Conservation (phyloP, 306 rosid species). For the Cicer arietinum region DNA sequence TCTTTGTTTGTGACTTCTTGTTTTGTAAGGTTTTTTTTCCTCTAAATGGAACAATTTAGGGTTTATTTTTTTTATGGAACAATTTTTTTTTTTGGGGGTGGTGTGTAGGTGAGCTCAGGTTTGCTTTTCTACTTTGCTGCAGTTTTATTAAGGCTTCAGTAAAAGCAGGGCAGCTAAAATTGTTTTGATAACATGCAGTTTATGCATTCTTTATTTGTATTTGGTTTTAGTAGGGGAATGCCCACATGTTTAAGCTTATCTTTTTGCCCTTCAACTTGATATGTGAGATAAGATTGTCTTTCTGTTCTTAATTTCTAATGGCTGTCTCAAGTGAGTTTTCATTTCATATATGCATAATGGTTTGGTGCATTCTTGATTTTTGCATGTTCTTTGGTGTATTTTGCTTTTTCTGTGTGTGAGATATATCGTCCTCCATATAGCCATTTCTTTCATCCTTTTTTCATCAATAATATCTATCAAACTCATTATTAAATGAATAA, state of each 20-base stretch:
- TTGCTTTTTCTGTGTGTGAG: background rate
- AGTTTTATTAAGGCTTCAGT: too few relatives aligned
- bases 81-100: too few relatives aligned
- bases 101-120: too few relatives aligned
- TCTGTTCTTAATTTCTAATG: background rate
- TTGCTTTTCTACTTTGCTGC: too few relatives aligned
- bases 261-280: background rate
- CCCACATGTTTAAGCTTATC: background rate
- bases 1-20: background rate
- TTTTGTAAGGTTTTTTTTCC: background rate
- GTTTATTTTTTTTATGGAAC: too few relatives aligned
- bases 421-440: background rate
- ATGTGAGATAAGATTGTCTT: background rate
- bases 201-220: background rate
- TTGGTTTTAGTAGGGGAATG: background rate
- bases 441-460: background rate
- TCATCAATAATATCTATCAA: background rate
- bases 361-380: background rate
- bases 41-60: background rate
- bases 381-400: conserved; percentile 1
- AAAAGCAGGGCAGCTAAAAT: too few relatives aligned
- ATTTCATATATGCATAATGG: background rate
- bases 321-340: background rate
- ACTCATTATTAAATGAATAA: background rate
- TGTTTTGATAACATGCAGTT: background rate